Base-by-base conservation (phyloP, 208 protist genomes). In the Trypanosoma avium region DNA sequence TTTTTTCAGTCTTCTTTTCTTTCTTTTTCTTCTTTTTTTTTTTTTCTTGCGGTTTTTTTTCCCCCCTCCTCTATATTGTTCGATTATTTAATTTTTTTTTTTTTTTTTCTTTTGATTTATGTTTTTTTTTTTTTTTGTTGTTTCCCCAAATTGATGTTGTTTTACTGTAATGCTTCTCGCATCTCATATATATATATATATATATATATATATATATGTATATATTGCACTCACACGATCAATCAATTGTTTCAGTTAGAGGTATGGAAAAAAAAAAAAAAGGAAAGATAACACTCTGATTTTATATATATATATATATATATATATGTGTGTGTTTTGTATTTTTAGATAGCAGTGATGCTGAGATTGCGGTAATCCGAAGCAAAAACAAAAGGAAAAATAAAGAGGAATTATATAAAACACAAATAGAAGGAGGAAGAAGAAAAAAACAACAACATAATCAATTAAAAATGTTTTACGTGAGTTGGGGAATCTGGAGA, bases 351-450 rank as follows among this genome's bases (percentile, higher is more conserved):
- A n/a, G n/a, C n/a, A n/a, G n/a, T n/a, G n/a, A n/a, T n/a, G n/a
- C n/a, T n/a, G n/a, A n/a, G n/a, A n/a, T n/a, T n/a, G n/a, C n/a
- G n/a, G n/a, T n/a, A n/a, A n/a, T n/a, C n/a, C n/a, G n/a, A 52
- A 42, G 0, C 15, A 42, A 9, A 9, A 42, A 33, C 0, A 7
- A 29, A 53, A 17, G 26, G 36, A 15, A 52, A 54, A 57, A 36
- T 8, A 56, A 71, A 33, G 52, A 33, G 61, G 65, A 71, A 53
- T 62, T 26, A 38, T 27, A 45, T 13, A 30, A 65, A 38, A 62
- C 60, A 67, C 32, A 56, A 42, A 5, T 6, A 61, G 22, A 30
- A 30, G 24, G 24, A 19, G 10, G n/a, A 45, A 54, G 46, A 54
- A 60, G 54, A 59, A 43, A 60, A 19, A 13, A 4, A 30, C 21